phyloP scores from a whole-genome alignment of 768 basidiomycete species.

The Suillus occidentalis region DNA sequence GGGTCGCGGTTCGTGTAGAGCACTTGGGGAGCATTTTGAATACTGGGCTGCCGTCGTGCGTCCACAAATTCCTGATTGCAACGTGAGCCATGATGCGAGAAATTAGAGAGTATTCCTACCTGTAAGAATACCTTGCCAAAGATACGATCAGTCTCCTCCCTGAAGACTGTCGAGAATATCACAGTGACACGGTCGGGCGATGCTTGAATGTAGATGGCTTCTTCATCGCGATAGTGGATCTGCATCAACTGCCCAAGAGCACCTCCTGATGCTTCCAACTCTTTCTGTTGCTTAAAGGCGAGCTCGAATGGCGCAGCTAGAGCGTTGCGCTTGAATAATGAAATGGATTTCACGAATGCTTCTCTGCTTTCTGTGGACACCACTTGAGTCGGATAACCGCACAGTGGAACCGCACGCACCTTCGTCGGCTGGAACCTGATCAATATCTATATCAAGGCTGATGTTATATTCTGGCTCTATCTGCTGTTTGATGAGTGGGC shows the following conservation, averaged over 20 bases:
- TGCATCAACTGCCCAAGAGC: constrained; percentile 84
- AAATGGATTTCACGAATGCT: constrained; percentile 74
- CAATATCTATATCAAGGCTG: constrained; percentile 83
- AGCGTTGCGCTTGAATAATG: constrained; percentile 89
- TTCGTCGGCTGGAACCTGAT: constrained; percentile 75
- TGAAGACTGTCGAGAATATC: constrained; percentile 95
- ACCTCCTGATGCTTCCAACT: constrained; percentile 71
- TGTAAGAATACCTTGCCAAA: constrained; percentile 99
- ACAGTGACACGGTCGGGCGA: constrained; percentile 95
- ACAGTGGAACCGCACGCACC: constrained; percentile 47
- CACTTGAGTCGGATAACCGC: constrained; percentile 11
- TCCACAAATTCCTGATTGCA: constrained; percentile 90
- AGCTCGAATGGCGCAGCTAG: constrained; percentile 92
- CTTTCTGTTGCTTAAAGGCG: constrained; percentile 81
- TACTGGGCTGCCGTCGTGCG: constrained; percentile 87
- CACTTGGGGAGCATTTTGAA: constrained; percentile 97
- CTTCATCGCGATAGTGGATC: constrained; percentile 94
- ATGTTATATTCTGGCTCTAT: constrained; percentile 90
- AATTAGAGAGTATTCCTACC: constrained; percentile 42
- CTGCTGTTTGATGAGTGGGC: constrained; percentile 59
- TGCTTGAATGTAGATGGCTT: constrained; percentile 94
- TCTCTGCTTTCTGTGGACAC: constrained; percentile 67
- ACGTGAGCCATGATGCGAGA: constrained; percentile 9
- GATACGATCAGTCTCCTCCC: constrained; percentile 95
- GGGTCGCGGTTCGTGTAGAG: constrained; percentile 93